Evolutionary conservation across 371 early-diverging fungal species (phyloP).

Genomic region (Rhizopus sp.): DNA sequence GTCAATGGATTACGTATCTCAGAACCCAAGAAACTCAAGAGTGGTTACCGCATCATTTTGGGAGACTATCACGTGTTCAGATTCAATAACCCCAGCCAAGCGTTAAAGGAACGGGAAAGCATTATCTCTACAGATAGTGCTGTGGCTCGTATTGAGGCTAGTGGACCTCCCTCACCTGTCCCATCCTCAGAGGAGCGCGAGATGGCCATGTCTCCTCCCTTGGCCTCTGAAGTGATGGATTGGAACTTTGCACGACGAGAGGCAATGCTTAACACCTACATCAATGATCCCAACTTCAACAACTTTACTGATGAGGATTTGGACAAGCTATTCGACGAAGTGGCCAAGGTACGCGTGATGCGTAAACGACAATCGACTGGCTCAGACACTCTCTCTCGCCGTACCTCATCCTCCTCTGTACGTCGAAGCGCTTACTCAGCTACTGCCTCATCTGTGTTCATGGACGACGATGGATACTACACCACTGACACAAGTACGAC

Average conservation of each 20-base stretch:
- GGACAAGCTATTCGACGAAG: slow-evolving; percentile 55
- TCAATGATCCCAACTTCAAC: slow-evolving; percentile 45
- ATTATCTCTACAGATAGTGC: slow-evolving; percentile 10
- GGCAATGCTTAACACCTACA: slow-evolving; percentile 51
- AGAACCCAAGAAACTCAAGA: slow-evolving; percentile 62
- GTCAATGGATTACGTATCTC: slow-evolving; percentile 78
- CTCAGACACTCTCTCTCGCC: slow-evolving; percentile 26
- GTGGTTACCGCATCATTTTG: slow-evolving; percentile 82
- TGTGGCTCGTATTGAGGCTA: slow-evolving; percentile 9
- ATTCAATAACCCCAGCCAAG: slow-evolving; percentile 87
- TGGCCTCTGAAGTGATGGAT: slow-evolving; percentile 62
- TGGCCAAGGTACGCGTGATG: slow-evolving; percentile 45
- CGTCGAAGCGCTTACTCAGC: slow-evolving; percentile 26
- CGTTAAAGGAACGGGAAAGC: slow-evolving; percentile 67
- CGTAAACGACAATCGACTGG: slow-evolving; percentile 27
- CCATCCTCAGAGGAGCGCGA: slow-evolving; percentile 49
- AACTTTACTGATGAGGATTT: slow-evolving; percentile 55
- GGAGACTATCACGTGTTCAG: slow-evolving; percentile 84
- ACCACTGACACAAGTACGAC: slow-evolving; percentile 20
- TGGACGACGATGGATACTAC: slow-evolving; percentile 24
- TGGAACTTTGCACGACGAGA: slow-evolving; percentile 79
- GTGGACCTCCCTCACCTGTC: slow-evolving; percentile 48
- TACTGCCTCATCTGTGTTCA: slow-evolving; percentile 16
- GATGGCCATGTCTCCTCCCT: slow-evolving; percentile 25
- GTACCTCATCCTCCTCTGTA: slow-evolving; percentile 25